phyloP scores from a whole-genome alignment of 306 rosid species.

The Cicer bijugum region DNA sequence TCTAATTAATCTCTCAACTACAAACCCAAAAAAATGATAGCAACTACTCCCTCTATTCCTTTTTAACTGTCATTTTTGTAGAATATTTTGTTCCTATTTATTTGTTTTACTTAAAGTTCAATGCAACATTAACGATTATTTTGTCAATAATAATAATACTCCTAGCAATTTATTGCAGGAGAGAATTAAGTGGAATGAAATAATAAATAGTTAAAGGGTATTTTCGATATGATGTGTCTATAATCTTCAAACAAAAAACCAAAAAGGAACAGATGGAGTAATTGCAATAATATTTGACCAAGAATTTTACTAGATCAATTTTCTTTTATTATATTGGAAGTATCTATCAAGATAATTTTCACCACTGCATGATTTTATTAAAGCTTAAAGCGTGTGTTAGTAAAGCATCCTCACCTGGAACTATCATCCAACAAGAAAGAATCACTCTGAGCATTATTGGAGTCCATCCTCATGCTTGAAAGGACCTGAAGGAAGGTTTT shows the following conservation, averaged over 20 bases:
- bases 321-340: slow-evolving; percentile 6
- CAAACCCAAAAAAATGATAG: too few relatives aligned
- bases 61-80: too few relatives aligned
- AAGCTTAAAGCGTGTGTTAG: slow-evolving; percentile 29
- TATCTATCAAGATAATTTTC: slow-evolving; percentile 4
- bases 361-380: not conserved
- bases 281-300: slow-evolving; percentile 14
- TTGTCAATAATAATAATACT: too few relatives aligned
- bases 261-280: not conserved
- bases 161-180: too few relatives aligned
- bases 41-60: too few relatives aligned
- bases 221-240: too few relatives aligned
- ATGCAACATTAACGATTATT: too few relatives aligned
- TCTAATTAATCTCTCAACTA: not conserved
- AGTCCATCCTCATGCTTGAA: slow-evolving; percentile 95
- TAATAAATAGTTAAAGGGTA: too few relatives aligned
- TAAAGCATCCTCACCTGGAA: slow-evolving; percentile 71
- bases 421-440: slow-evolving; percentile 97
- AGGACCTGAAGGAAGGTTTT: slow-evolving; percentile 70
- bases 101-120: too few relatives aligned
- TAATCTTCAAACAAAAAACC: too few relatives aligned
- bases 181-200: too few relatives aligned
- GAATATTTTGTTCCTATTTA: too few relatives aligned
- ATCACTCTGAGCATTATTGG: slow-evolving; percentile 79
- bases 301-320: not conserved